A percentile compares a stretch with the other conserved stretches of the same genome.
phyloP scores from a whole-genome alignment of 371 early-diverging fungal species.

The Mucor piriformis region DNA sequence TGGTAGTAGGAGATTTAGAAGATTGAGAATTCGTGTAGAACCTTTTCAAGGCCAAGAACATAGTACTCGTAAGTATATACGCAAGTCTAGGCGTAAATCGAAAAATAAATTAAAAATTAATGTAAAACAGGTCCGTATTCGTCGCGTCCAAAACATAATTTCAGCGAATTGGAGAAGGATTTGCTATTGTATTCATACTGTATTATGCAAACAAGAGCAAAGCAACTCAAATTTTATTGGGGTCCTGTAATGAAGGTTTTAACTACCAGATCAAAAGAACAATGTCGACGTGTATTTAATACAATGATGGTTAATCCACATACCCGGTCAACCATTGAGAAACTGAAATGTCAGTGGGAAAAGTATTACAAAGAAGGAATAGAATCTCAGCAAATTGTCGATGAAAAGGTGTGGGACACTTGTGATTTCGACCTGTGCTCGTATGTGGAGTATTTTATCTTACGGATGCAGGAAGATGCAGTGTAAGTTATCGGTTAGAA shows the following conservation, averaged over 20 bases:
- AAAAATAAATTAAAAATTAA: not conserved
- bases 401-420: constrained; percentile 21
- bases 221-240: constrained; percentile 14
- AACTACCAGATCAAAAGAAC: not conserved
- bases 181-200: constrained; percentile 12
- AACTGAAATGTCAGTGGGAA: constrained; percentile 12
- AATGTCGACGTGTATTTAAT: constrained; percentile 9
- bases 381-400: constrained; percentile 7
- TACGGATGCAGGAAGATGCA: constrained; percentile 3
- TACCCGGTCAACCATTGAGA: not conserved
- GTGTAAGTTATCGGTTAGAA: not conserved
- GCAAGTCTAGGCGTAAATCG: not conserved
- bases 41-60: not conserved
- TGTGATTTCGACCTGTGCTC: constrained; percentile 15
- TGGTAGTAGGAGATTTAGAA: constrained; percentile 20
- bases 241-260: constrained; percentile 13
- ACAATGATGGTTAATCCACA: not conserved
- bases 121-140: not conserved
- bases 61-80: not conserved
- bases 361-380: constrained; percentile 17
- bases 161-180: constrained; percentile 20
- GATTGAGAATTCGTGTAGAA: not conserved
- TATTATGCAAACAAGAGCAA: constrained; percentile 24
- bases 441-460: constrained; percentile 21
- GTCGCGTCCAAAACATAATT: not conserved